A percentile compares a stretch with the other conserved stretches of the same genome.
Conservation (phyloP, 176 grass and related monocot species). For the Aegilops umbellulata region DNA sequence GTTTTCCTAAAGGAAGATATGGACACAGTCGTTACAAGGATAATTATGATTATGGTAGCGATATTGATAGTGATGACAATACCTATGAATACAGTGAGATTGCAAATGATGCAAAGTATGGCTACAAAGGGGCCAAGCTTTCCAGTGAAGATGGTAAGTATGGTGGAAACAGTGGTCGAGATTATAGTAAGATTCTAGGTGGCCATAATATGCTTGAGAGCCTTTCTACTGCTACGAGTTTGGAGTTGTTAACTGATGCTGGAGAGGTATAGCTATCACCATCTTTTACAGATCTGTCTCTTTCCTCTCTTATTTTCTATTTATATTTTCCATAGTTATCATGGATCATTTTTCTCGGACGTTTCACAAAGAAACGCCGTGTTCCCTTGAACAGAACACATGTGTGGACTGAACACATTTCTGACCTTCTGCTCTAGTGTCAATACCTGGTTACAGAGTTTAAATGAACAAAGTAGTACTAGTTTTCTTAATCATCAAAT, state of each 20-base stretch:
- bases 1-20: not conserved
- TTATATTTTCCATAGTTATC: too few species aligned
- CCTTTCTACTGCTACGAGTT: not conserved
- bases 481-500: not conserved
- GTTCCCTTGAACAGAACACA: too few species aligned
- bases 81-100: constrained; percentile 28
- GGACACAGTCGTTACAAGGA: not conserved
- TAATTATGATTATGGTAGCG: constrained; percentile 16
- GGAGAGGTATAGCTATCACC: not conserved
- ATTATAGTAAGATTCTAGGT: not conserved
- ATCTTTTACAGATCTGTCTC: not conserved
- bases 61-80: constrained; percentile 31
- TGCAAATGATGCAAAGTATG: constrained; percentile 22
- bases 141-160: not conserved
- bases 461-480: not conserved
- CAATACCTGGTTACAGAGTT: not conserved
- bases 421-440: not conserved
- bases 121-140: not conserved
- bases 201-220: not conserved
- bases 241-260: not conserved
- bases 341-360: too few species aligned
- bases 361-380: too few species aligned
- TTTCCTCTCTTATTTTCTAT: too few species aligned
- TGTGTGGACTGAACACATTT: too few species aligned
- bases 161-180: not conserved